These are phyloP conservation scores for Zygosaccharomyces kombuchaensis DNA, from an alignment of 805 yeast species.

Conservation along the genomic window DNA sequence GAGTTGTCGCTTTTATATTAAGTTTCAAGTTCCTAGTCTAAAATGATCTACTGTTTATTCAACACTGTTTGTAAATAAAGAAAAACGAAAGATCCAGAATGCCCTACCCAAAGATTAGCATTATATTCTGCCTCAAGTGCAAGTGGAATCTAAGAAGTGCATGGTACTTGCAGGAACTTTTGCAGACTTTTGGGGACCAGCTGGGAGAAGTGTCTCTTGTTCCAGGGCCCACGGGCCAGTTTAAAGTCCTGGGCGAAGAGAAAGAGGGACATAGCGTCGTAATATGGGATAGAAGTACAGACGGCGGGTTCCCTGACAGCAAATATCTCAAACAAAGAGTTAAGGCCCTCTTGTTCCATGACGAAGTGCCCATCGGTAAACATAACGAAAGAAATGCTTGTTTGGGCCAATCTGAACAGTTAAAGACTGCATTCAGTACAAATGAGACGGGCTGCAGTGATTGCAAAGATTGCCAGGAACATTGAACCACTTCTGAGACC, in stretches of 20 bases:
- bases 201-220: conserved; percentile 51
- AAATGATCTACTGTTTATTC: not conserved
- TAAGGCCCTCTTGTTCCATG: conserved; percentile 40
- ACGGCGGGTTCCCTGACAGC: conserved; percentile 84
- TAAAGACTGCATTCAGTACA: not conserved
- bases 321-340: conserved; percentile 68
- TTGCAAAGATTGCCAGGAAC: conserved; percentile 1
- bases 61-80: not conserved
- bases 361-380: conserved; percentile 19
- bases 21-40: not conserved
- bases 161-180: conserved; percentile 81
- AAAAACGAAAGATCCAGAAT: conserved; percentile 7
- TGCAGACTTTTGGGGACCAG: conserved; percentile 68
- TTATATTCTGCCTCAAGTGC: conserved; percentile 76
- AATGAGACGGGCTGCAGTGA: not conserved
- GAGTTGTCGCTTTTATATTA: not conserved
- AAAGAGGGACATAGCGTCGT: conserved; percentile 31
- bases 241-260: conserved; percentile 47
- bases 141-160: conserved; percentile 86
- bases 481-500: not conserved
- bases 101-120: conserved; percentile 57
- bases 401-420: conserved; percentile 12
- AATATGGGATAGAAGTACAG: conserved; percentile 57
- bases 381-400: conserved; percentile 21
- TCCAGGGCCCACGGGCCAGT: conserved; percentile 53